These are phyloP conservation scores for Otatea glauca DNA, from an alignment of 176 grass and related monocot species.

Conservation along the genomic window DNA sequence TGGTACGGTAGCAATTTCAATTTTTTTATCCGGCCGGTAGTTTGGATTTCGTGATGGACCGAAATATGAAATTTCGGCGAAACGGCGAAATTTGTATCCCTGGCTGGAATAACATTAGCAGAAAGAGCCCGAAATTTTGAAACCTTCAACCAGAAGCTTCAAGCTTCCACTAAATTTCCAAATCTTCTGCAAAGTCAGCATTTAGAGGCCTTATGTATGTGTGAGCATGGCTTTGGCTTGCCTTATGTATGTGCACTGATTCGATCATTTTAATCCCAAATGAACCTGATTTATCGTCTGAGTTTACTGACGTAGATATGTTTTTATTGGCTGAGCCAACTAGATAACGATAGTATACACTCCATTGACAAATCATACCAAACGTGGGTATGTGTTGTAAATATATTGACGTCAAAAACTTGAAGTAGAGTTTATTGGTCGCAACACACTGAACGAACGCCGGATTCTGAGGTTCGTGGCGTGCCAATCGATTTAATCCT, in stretches of 20 bases:
- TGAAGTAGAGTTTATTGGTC: no score
- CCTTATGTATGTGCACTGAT: background rate
- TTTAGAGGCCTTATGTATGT: background rate
- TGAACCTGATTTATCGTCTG: background rate
- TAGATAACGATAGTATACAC: background rate
- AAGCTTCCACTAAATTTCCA: background rate
- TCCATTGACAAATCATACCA: constrained; percentile 5
- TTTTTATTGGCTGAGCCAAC: background rate
- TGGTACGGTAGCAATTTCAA: no score
- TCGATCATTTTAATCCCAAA: background rate
- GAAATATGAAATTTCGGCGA: no score
- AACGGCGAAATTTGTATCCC: no score
- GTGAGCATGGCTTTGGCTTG: background rate
- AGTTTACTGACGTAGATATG: background rate
- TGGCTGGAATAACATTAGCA: background rate
- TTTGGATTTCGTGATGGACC: no score
- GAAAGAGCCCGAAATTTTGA: background rate
- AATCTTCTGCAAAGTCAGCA: background rate
- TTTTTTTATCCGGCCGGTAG: no score
- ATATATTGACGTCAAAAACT: no score
- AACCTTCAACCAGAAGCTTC: background rate
- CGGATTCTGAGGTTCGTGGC: no score
- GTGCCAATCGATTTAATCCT: no score
- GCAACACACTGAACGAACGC: no score
- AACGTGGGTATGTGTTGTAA: background rate